These are phyloP conservation scores for Tarenaya hassleriana DNA, from an alignment of 345 rosid species.

Conservation along the genomic window DNA sequence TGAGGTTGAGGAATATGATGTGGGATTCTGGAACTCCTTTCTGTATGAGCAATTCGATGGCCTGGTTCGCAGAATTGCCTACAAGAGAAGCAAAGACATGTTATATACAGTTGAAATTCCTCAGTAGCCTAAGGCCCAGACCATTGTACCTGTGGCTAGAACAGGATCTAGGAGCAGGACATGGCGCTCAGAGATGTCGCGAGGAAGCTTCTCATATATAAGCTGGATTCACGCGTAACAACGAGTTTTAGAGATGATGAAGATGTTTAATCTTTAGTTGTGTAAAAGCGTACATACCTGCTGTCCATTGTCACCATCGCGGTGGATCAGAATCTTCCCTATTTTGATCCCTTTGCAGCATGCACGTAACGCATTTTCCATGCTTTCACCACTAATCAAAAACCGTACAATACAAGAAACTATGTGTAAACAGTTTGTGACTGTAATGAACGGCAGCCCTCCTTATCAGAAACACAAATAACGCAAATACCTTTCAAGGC, in stretches of 20 bases:
- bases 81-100: constrained; percentile 13
- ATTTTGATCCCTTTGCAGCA: constrained; percentile 98
- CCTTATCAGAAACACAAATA: neutral
- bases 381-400: constrained; percentile 84
- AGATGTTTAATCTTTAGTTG: constrained; percentile 8
- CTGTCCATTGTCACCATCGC: constrained; percentile 96
- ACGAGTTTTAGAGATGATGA: neutral
- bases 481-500: constrained; percentile 37
- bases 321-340: constrained; percentile 93
- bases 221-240: constrained; percentile 39
- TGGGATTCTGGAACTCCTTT: constrained; percentile 97
- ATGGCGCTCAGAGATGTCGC: constrained; percentile 89
- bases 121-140: too few relatives aligned
- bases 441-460: neutral
- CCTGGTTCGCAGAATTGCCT: constrained; percentile 98
- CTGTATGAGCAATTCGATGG: constrained; percentile 73
- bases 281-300: constrained; percentile 41
- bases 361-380: constrained; percentile 97
- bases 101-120: too few relatives aligned
- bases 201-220: constrained; percentile 95
- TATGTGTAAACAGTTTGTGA: too few relatives aligned
- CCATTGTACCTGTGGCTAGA: constrained; percentile 87
- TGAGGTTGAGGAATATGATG: constrained; percentile 88
- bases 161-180: constrained; percentile 96
- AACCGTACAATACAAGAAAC: constrained; percentile 18